A percentile compares a stretch with the other conserved stretches of the same genome.
Evolutionary conservation across 148 eudicot genomes (phyloP).

Genomic region (Mesembryanthemum crystallinum): DNA sequence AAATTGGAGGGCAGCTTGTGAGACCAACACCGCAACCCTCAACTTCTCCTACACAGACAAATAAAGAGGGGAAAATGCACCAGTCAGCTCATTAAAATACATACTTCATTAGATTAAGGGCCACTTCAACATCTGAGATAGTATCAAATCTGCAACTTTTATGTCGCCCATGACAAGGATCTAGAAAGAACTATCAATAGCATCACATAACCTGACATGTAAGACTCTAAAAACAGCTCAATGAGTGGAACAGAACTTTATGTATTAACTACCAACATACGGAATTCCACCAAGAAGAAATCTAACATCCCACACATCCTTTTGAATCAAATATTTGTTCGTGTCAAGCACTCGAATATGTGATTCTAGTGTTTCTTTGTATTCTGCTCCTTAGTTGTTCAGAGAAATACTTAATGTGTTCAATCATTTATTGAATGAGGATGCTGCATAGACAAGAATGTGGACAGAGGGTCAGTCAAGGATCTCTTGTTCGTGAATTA

Average conservation of each 20-base stretch:
- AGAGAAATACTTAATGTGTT: not conserved
- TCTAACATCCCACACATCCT: no score
- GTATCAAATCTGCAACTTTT: not conserved
- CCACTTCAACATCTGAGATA: not conserved
- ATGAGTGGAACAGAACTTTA: not conserved
- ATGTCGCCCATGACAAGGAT: not conserved
- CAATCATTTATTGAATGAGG: not conserved
- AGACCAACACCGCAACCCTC: conserved; percentile 75
- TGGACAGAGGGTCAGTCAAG: not conserved
- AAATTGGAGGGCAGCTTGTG: conserved; percentile 88
- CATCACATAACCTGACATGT: not conserved
- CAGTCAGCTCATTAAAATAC: conserved; percentile 9
- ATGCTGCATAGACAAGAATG: not conserved
- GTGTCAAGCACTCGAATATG: no score
- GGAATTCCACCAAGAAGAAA: no score
- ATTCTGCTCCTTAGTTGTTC: not conserved
- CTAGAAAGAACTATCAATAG: not conserved
- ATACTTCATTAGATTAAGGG: not conserved
- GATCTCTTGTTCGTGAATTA: not conserved
- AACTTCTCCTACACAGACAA: conserved; percentile 59
- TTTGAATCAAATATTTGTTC: not conserved
- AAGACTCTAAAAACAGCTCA: not conserved
- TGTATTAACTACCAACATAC: not conserved
- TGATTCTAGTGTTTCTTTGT: not conserved
- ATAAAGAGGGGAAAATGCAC: not conserved